Base-by-base conservation (phyloP, 2,329 filamentous ascomycete genomes). In the Epichloe hybrida region DNA sequence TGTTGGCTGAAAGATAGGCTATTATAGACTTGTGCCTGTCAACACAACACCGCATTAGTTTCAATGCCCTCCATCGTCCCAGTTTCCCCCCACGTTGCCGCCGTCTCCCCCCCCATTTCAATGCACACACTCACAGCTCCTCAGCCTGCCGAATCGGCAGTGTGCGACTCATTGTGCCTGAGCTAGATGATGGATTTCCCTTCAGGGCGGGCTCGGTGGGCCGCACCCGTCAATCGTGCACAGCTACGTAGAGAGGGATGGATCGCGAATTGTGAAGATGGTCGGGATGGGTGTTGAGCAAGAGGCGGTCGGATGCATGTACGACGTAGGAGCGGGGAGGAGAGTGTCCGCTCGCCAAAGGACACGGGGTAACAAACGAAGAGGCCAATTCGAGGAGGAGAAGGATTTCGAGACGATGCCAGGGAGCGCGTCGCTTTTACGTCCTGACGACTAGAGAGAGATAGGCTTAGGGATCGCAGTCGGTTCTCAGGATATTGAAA, bases 1-100 rank as follows among this genome's bases (percentile, higher is more conserved):
- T 84, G 64, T 80, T 83, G 36, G 86, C 82, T 45, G 81, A 76
- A 20, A 95, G 75, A 66, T 96, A 96, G 58, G 90, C 88, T 64
- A 95, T 85, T 59, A 96, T 88, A 56, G 89, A 87, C 73, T 95
- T 95, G 75, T 96, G 88, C 64, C 88, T 94, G 56, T 46, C 52
- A 49, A 43, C 31, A 36, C 35, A 36, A 49, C 21, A 6, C 6
- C 38, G 40, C 39, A 43, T 49, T 50, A 44, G 40, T 27, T 43
- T 17, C 4, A 40, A 35, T 15, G 46, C 23, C 9, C 49, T 35
- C 48, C 50, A 17, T 44, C 6, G 9, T 17, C 21, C 40, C 15
- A 20, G 20, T 23, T 17, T 2, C 21, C 31, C 31, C 31, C 15
- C 38, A 27, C 6, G 23, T 27, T 27, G 23, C 0, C 23, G 23